Evolutionary conservation across 768 basidiomycete genomes (phyloP), one percentile per base, ranked within the genome.

Genomic region (Termitomyces titanicus): DNA sequence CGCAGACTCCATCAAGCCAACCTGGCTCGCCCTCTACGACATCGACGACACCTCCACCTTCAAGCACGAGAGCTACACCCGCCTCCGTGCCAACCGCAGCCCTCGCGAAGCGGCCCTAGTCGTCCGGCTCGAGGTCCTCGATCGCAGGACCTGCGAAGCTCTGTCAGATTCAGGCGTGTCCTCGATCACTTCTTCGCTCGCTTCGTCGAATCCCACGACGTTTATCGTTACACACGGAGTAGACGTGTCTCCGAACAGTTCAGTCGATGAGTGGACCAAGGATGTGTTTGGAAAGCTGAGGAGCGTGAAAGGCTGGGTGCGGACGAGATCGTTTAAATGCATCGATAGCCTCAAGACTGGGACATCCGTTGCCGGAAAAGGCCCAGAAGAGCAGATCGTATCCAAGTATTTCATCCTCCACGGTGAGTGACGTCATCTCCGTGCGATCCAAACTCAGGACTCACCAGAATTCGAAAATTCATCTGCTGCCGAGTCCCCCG

Each of bases 21-120:
- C 68, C 2, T 82, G 80, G 80, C 58, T 79, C 2, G 81, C 81
- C 5, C 63, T 82, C 34, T 81, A 82, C 55, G 79, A 80, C 55
- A 66, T 81, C 45, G 74, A 74, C 47, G 70, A 74, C 43, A 73
- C 68, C 9, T 56, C 68, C 20, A 72, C 74, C 0, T 79, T 81
- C 59, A 45, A 60, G 18, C 70, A 78, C 50, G 69, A 73, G 34
- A 71, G 66, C 31, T 81, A 81, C 62, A 79, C 75, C 15, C 64
- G 70, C 33, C 66, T 81, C 8, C 72, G 79, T 9, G 69, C 69
- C 27, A 73, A 75, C 56, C 70, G 79, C 25, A 79, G 77, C 50
- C 68, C 69, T 34, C 70, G 77, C 11, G 79, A 80, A 63, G 70
- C 67, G 5, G 61, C 68, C 13, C 69, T 80, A 22, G 70, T 81